Conservation (phyloP, 306 rosid species). For the Cicer arietinum region DNA sequence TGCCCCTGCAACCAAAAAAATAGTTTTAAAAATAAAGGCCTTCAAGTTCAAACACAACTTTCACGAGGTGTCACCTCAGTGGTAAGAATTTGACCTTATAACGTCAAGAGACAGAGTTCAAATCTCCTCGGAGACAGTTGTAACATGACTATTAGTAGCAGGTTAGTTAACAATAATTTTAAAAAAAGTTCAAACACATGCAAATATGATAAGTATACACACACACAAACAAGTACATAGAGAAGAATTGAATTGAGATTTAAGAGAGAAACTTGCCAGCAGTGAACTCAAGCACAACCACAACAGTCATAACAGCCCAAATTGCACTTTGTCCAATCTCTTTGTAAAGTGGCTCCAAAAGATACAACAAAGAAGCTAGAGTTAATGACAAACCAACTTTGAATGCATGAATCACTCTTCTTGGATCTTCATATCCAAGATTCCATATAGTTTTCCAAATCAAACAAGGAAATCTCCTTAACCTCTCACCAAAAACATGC, state of each 20-base stretch:
- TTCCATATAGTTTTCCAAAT: slow-evolving; percentile 64
- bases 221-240: background rate
- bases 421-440: slow-evolving; percentile 86
- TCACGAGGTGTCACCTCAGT: too few relatives aligned
- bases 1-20: slow-evolving; percentile 66
- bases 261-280: slow-evolving; percentile 60
- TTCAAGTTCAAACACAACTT: slow-evolving; percentile 23
- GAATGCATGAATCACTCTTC: slow-evolving; percentile 78
- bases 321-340: slow-evolving; percentile 78
- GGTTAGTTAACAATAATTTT: too few relatives aligned
- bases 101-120: too few relatives aligned
- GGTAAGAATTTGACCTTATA: too few relatives aligned
- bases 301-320: slow-evolving; percentile 98
- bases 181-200: slow-evolving; percentile 7
- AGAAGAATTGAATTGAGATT: background rate
- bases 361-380: slow-evolving; percentile 75
- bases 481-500: slow-evolving; percentile 49
- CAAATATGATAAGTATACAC: background rate
- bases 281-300: slow-evolving; percentile 93
- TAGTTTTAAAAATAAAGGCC: slow-evolving; percentile 3
- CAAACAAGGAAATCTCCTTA: slow-evolving; percentile 52
- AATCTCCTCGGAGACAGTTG: too few relatives aligned
- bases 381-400: slow-evolving; percentile 87
- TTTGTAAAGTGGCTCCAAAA: slow-evolving; percentile 69
- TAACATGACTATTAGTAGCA: too few relatives aligned